Percentiles rank a stretch among this genome's conserved stretches.
phyloP scores from a whole-genome alignment of 768 basidiomycete genomes.

The Baorangia bicolor region DNA sequence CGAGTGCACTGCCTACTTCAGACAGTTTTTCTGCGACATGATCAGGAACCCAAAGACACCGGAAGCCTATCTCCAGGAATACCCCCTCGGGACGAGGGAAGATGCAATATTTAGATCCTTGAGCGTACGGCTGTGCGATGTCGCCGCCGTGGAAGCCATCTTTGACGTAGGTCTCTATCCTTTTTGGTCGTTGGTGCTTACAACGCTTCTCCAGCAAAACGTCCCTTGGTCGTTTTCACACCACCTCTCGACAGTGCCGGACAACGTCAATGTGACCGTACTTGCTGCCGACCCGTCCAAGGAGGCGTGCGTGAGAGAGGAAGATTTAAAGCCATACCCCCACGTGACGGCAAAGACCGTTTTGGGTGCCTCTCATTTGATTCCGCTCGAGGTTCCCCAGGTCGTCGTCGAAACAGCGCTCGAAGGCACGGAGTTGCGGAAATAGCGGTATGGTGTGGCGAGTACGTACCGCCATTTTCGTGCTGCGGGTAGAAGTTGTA shows the following conservation, averaged over 20 bases:
- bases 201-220: conserved; percentile 17
- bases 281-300: conserved; percentile 17
- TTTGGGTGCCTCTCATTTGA: conserved; percentile 14
- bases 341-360: conserved; percentile 1
- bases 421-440: not conserved
- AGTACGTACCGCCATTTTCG: no score
- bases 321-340: conserved; percentile 4
- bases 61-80: not conserved
- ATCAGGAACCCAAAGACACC: not conserved
- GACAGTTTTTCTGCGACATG: accelerated
- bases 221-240: conserved; percentile 21
- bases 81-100: not conserved
- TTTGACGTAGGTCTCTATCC: conserved; percentile 9
- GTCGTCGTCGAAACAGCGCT: conserved; percentile 15
- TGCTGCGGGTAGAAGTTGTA: no score
- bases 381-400: conserved; percentile 14
- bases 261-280: conserved; percentile 9
- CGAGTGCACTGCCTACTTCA: not conserved
- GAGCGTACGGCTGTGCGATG: conserved; percentile 5
- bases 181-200: not conserved
- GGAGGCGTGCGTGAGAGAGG: not conserved
- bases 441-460: no score
- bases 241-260: not conserved
- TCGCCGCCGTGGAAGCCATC: conserved; percentile 1
- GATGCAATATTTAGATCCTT: not conserved